phyloP scores from a whole-genome alignment of 257 asterid genomes.

The Nyctanthes arbortristis region DNA sequence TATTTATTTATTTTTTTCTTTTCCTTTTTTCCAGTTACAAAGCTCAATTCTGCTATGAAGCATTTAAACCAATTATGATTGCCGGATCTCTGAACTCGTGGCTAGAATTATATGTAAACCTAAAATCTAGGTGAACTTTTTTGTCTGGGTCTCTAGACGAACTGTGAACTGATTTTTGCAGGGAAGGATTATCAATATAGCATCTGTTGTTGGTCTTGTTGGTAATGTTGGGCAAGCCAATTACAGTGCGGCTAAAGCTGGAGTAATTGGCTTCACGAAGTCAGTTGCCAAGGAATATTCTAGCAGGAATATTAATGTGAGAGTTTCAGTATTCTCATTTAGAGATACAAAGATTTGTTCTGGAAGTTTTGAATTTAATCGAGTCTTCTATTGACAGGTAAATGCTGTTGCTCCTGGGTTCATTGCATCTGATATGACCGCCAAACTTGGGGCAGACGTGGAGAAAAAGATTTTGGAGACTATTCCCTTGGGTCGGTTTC shows the following conservation, averaged over 20 bases:
- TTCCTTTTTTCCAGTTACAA: neutral
- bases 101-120: neutral
- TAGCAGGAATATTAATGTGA: constrained; percentile 81
- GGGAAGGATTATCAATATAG: constrained; percentile 93
- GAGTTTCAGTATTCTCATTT: constrained; percentile 29
- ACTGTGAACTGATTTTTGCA: constrained; percentile 33
- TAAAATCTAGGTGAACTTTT: neutral
- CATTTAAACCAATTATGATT: neutral
- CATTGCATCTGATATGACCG: constrained; percentile 93
- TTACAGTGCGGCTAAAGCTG: constrained; percentile 98
- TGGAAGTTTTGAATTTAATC: constrained; percentile 10
- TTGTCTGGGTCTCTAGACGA: neutral
- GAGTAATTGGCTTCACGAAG: constrained; percentile 96
- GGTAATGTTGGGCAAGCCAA: constrained; percentile 98
- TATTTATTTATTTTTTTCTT: no score
- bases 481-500: constrained; percentile 80
- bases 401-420: constrained; percentile 99
- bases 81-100: neutral
- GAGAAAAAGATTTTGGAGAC: constrained; percentile 80
- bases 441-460: constrained; percentile 72
- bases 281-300: constrained; percentile 97
- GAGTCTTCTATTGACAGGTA: constrained; percentile 49
- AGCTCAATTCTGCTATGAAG: neutral
- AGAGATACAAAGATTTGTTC: neutral
- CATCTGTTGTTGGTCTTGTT: constrained; percentile 95